Evolutionary conservation across 2,329 filamentous ascomycete genomes (phyloP), one percentile per base, ranked within the genome.

Genomic region (Sclerotinia sclerotiorum): DNA sequence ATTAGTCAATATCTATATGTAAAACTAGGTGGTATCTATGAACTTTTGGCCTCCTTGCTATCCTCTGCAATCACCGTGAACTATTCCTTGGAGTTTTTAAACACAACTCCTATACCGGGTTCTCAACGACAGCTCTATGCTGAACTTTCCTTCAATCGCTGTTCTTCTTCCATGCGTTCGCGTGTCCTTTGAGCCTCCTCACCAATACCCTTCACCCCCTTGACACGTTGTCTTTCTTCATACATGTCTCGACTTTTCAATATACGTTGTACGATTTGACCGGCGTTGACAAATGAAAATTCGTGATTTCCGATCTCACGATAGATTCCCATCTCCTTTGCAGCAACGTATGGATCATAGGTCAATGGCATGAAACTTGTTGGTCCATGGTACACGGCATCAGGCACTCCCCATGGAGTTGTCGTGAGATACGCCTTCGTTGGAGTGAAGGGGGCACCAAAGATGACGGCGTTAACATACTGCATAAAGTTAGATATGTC

Each of bases 371-470:
- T 75, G 78, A 97, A 97, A 17, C 91, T 86, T 0, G 95, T 99
- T 8, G 93, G 93, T n/a, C 95, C 95, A 80, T 99, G 95, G 80
- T 98, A 99, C 70, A 99, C 92, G 39, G 88, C 90, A 74, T 90
- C 84, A 19, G 93, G 92, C 5, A 85, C 85, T 62, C 90, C 88
- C 79, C 88, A 88, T 0, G 94, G 93, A 57, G 96, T 84, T 1
- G 87, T 83, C 69, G 84, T 84, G 54, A 99, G 86, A 79, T 96
- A 99, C 3, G 86, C 81, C 76, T 87, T 86, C n/a, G 88, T 92
- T 4, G 94, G 93, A 2, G 90, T 88, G 78, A 97, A 97, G 0
- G 95, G 95, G 0, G 95, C 93, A 49, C 91, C 92, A 77, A 99
- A 97, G 70, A 98, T 83, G 67, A 97, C 89, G 51, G 92, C 89